Evolutionary conservation across 1,139 yeast genomes (phyloP), one percentile per base, ranked within the genome.

Genomic region (Suhomyces kunorum): DNA sequence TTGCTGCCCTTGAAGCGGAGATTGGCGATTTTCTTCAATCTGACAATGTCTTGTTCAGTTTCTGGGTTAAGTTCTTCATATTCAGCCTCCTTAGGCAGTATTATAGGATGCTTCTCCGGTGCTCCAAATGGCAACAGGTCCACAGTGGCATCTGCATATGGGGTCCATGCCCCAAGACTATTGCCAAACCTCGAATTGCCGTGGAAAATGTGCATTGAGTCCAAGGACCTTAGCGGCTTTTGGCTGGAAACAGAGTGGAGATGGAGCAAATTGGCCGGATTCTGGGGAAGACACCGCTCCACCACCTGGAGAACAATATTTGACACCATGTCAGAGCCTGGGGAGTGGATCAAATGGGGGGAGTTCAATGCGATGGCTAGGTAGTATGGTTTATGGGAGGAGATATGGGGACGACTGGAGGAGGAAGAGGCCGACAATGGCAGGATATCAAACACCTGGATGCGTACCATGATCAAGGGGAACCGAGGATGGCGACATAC

Each of bases 281-380:
- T 66, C 50, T 46, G 83, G 49, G 74, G 71, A 5, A 84, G 52
- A 7, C 80, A 68, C 37, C 74, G 58, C 48, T 79, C 80, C 5
- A 84, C 69, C 2, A 81, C 74, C 50, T 82, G 88, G 24, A 83
- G 49, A 1, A 84, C 77, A 4, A 83, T 67, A 30, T 73, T 70
- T 1, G 81, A 62, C 3, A 77, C 71, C 32, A 74, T 64, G 43
- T 70, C 74, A 27, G 61, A 62, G 9, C 74, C 65, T 1, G 77
- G 67, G 1, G 85, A 66, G 56, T 84, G 90, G 12, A 85, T 75
- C 5, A 86, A 56, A 49, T 78, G 75, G 1, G 89, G 84, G 1
- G 92, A 81, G 34, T 83, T 80, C 43, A 73, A 49, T 0, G 94
- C 89, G 8, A 87, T 62, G 0, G 85, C 87, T 19, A 86, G 55